Evolutionary conservation across 2,329 filamentous ascomycete genomes (phyloP).

Genomic region (Sarocladium strictum): DNA sequence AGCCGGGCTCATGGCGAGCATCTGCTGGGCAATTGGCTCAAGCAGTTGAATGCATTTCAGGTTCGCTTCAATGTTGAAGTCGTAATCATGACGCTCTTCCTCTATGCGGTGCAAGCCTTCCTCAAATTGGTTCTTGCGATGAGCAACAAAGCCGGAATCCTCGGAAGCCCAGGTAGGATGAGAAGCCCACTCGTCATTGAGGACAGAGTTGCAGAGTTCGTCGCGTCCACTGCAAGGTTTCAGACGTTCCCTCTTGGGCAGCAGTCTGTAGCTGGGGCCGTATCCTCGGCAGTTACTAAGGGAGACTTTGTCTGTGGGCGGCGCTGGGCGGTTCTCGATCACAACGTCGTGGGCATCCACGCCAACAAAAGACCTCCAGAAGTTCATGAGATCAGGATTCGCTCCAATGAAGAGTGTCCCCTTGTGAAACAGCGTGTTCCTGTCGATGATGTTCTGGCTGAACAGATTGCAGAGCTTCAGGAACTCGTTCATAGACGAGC

Average conservation of each 20-base stretch:
- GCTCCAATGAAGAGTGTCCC: conserved; percentile 80
- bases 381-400: conserved; percentile 82
- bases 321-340: conserved; percentile 71
- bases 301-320: conserved; percentile 77
- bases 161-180: conserved; percentile 99
- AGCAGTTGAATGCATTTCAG: conserved; percentile 92
- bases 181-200: conserved; percentile 98
- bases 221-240: conserved; percentile 92
- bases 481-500: conserved; percentile 90
- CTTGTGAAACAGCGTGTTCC: conserved; percentile 74
- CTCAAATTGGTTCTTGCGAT: conserved; percentile 93
- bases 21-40: conserved; percentile 87
- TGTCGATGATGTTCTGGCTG: conserved; percentile 87
- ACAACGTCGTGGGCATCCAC: conserved; percentile 71
- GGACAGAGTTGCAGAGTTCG: conserved; percentile 84
- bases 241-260: conserved; percentile 84
- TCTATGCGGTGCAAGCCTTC: conserved; percentile 94
- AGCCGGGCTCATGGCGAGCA: conserved; percentile 68
- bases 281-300: conserved; percentile 93
- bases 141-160: conserved; percentile 94
- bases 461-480: conserved; percentile 95
- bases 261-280: conserved; percentile 87
- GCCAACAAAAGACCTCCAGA: conserved; percentile 79
- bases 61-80: conserved; percentile 96
- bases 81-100: conserved; percentile 96